Base-by-base conservation (phyloP, 768 basidiomycete species). In the Naganishia antarctica region DNA sequence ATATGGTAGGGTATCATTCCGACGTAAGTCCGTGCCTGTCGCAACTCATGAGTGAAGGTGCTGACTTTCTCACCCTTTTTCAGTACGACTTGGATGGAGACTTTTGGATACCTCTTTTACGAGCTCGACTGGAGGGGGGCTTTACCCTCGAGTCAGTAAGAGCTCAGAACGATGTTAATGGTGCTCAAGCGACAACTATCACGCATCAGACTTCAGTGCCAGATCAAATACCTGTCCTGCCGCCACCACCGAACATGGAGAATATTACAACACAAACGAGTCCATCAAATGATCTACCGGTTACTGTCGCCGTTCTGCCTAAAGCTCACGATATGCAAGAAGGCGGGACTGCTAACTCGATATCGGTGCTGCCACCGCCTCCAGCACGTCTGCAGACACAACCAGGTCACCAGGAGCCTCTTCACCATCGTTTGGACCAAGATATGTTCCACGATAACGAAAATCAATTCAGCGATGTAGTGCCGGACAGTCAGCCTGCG, bases 71-170 rank as follows among this genome's bases (percentile, higher is more conserved):
- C 25, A 26, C 23, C 34, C 29, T 57, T 21, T 31, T 15, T 9
- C n/a, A 63, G 62, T 63, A 51, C 29, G 62, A 63, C 31, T n/a
- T 63, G 41, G 62, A 63, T 26, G 62, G 62, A 12, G 50, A 44
- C 13, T 53, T 63, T n/a, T 63, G 62, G 62, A 37, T 8, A 44
- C 49, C 62, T 23, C 25, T 31, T 21, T 25, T 21, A 26, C 18
- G 40, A 40, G 53, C 53, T 37, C 34, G 53, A 29, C 37, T 37
- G 16, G 37, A 57, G n/a, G 53, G 53, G 8, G 37, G 53, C n/a
- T 57, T 40, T 34, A 57, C 28, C 34, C 53, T 57, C 34, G 34
- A 57, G 31, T 57, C 53, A 23, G 34, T 57, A n/a, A 40, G 31
- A 37, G 34, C 21, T 26, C 32, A 28, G 9, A 31, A 51, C 21